Base-by-base conservation (phyloP, 805 yeast genomes). In the Saturnispora zaruensis region DNA sequence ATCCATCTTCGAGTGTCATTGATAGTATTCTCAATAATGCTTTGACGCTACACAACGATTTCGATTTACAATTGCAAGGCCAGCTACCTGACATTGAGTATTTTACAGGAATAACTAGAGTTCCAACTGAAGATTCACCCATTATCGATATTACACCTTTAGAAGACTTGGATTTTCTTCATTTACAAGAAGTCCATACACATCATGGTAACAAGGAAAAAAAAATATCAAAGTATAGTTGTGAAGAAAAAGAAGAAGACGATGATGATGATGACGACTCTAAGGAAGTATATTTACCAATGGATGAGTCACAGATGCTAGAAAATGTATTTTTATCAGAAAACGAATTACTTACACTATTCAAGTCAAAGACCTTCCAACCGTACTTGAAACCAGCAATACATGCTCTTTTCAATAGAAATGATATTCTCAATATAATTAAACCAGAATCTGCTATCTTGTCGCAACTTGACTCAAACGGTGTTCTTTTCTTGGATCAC, bases 401-500 rank as follows among this genome's bases (percentile, higher is more conserved):
- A 32, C 60, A 55, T 45, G 50, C 59, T 16, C 45, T 63, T 9
- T 60, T 65, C 40, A 52, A 56, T n/a, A 52, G 42, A 37, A 53
- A 49, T 28, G 45, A 60, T 14, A 46, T 58, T 6, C 52, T 60
- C 2, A 43, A 48, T 5, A 24, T 52, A 6, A 50, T 52, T 1
- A 44, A 51, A 9, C 67, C 69, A 5, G 54, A 60, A 7, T 55
- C 62, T 0, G 52, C 52, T 9, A 50, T 69, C 2, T 58, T 64
- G 7, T 50, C 53, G 5, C 51, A 55, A 2, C 50, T 78, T 9
- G 81, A 76, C 54, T 67, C 67, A 3, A 66, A 71, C 6, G 81
- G 76, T 0, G 55, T 63, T 6, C 59, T 66, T 28, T 69, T 77
- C 30, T 73, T 74, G 54, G 75, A 74, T 46, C 78, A 78, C 54